phyloP scores from a whole-genome alignment of 2,329 filamentous ascomycete species.

The Fusarium oligoseptatum region DNA sequence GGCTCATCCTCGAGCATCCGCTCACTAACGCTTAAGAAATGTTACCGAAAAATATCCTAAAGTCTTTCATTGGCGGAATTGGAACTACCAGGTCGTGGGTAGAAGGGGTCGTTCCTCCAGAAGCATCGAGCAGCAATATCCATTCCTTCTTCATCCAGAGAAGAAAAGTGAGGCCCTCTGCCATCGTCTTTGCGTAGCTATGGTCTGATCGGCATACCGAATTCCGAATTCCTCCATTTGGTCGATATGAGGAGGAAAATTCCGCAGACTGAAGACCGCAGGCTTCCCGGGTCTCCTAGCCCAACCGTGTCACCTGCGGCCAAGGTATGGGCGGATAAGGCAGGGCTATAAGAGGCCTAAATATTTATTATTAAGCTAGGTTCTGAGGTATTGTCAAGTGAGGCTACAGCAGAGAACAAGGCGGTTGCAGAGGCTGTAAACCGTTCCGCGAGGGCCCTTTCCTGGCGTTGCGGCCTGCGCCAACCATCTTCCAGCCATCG shows the following conservation, averaged over 20 bases:
- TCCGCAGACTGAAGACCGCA: slow-evolving; percentile 58
- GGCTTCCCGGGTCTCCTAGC: no score
- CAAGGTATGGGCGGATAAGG: no score
- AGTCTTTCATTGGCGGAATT: slow-evolving; percentile 24
- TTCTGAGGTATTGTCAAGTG: no score
- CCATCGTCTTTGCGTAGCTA: slow-evolving; percentile 61
- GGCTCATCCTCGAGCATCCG: background rate
- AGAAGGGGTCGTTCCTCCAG: slow-evolving; percentile 65
- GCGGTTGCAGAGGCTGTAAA: no score
- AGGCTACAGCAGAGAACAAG: no score
- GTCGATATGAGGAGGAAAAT: slow-evolving; percentile 63
- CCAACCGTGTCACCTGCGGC: no score
- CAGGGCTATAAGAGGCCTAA: no score
- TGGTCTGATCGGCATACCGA: slow-evolving; percentile 44
- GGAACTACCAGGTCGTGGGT: slow-evolving; percentile 54
- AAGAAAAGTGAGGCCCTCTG: slow-evolving; percentile 62
- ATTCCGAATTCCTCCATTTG: slow-evolving; percentile 62
- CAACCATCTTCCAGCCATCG: no score
- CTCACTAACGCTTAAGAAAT: background rate
- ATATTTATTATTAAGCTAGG: no score
- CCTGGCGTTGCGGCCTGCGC: no score
- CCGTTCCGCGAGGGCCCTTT: no score
- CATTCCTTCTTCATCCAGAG: slow-evolving; percentile 61
- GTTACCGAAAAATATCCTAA: slow-evolving; percentile 44
- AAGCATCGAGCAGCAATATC: slow-evolving; percentile 59